phyloP scores from a whole-genome alignment of 1,284 basidiomycete genomes.

The Moesziomyces sp. region DNA sequence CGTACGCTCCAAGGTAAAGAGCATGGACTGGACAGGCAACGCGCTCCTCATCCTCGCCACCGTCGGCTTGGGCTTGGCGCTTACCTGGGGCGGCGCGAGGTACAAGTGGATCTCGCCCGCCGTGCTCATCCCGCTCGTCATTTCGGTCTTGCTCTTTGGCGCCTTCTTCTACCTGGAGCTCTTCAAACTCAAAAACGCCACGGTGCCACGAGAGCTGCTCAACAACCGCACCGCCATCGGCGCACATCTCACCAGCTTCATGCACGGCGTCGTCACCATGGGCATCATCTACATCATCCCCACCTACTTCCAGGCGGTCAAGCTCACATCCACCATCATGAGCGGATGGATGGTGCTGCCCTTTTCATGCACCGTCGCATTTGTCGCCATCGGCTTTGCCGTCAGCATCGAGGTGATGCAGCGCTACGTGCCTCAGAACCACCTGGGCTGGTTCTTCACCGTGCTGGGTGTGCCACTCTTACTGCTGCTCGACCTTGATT shows the following conservation, averaged over 20 bases:
- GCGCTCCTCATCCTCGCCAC: conserved; percentile 23
- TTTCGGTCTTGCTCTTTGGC: conserved; percentile 17
- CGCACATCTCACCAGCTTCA: conserved; percentile 24
- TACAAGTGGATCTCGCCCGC: conserved; percentile 23
- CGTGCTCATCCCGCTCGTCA: conserved; percentile 30
- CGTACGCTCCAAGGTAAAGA: conserved; percentile 23
- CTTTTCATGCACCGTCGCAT: conserved; percentile 36
- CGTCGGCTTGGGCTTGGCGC: conserved; percentile 21
- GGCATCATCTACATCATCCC: conserved; percentile 47
- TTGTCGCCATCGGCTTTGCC: conserved; percentile 32
- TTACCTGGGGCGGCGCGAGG: conserved; percentile 45
- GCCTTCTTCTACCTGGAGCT: conserved; percentile 39
- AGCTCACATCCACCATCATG: conserved; percentile 26
- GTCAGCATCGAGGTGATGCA: conserved; percentile 31
- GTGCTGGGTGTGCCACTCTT: conserved; percentile 30
- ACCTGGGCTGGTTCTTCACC: conserved; percentile 45
- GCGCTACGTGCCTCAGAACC: conserved; percentile 37
- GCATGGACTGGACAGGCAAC: conserved; percentile 46
- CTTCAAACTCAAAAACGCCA: conserved; percentile 24
- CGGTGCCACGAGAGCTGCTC: conserved; percentile 23
- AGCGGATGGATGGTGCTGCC: conserved; percentile 42
- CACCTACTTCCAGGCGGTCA: conserved; percentile 44
- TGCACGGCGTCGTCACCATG: conserved; percentile 41
- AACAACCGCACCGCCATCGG: conserved; percentile 25
- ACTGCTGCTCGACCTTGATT: conserved; percentile 20